phyloP scores from a whole-genome alignment of 2,329 filamentous ascomycete genomes.

The Paecilomyces formosus region DNA sequence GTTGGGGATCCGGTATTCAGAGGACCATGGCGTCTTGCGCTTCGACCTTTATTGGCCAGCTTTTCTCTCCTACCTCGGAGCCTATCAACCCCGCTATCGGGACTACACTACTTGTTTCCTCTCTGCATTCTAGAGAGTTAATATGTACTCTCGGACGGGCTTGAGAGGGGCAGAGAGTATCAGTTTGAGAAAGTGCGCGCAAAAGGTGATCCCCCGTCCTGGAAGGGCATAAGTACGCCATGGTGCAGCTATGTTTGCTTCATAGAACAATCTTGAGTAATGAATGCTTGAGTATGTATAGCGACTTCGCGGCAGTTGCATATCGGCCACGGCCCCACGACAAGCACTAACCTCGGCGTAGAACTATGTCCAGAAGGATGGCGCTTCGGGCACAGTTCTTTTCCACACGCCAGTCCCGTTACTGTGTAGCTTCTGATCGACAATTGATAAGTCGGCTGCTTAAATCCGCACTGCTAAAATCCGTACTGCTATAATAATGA shows the following conservation, averaged over 20 bases:
- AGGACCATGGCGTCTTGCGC: neutral
- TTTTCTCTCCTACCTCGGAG: neutral
- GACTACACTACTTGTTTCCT: neutral
- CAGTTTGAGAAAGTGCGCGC: neutral
- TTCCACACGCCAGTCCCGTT: neutral
- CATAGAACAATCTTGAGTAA: neutral
- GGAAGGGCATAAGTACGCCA: neutral
- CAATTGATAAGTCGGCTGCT: neutral
- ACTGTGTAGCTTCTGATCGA: neutral
- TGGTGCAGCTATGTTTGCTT: neutral
- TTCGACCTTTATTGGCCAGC: neutral
- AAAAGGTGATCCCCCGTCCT: neutral
- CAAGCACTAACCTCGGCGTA: neutral
- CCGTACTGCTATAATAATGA: neutral
- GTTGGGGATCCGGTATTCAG: neutral
- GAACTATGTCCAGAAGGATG: neutral
- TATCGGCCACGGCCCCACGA: neutral
- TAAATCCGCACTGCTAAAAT: neutral
- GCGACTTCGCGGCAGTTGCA: neutral
- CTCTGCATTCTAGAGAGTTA: neutral
- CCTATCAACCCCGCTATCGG: neutral
- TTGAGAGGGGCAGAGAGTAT: neutral
- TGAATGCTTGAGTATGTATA: neutral
- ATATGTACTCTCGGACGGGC: neutral
- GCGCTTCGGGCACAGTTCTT: neutral